Percentiles rank a stretch among this genome's conserved stretches.
phyloP scores from a whole-genome alignment of 805 yeast genomes.

The Ascoidea asiatica region DNA sequence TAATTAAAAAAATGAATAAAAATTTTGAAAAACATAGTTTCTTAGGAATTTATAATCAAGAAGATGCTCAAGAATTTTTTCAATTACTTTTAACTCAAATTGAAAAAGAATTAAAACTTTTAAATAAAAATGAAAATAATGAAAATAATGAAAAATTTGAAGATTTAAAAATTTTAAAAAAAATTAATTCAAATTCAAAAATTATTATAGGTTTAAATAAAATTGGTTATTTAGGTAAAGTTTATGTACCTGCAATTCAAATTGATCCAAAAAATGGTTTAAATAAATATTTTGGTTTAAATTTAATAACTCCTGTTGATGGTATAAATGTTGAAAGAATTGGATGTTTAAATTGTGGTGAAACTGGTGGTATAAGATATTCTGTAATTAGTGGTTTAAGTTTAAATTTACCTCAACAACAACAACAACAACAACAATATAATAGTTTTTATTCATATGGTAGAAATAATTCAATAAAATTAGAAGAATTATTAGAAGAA shows the following conservation, averaged over 20 bases:
- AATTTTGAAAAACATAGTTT: slow-evolving; percentile 70
- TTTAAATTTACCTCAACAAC: slow-evolving; percentile 45
- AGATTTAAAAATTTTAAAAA: slow-evolving; percentile 13
- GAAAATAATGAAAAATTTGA: slow-evolving; percentile 15
- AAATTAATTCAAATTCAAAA: slow-evolving; percentile 13
- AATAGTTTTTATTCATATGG: slow-evolving; percentile 20
- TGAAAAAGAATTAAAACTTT: slow-evolving; percentile 38
- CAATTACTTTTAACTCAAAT: slow-evolving; percentile 60
- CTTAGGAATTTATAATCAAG: slow-evolving; percentile 71
- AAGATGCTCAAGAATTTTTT: slow-evolving; percentile 94
- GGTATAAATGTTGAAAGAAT: slow-evolving; percentile 82
- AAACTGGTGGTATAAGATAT: slow-evolving; percentile 81
- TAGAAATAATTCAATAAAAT: slow-evolving; percentile 14
- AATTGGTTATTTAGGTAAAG: slow-evolving; percentile 47
- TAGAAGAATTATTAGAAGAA: slow-evolving; percentile 42
- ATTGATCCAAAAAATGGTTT: slow-evolving; percentile 47
- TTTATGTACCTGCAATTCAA: slow-evolving; percentile 60
- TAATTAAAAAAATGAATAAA: slow-evolving; percentile 58
- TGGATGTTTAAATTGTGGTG: slow-evolving; percentile 86
- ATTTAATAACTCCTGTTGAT: slow-evolving; percentile 78
- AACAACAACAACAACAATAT: slow-evolving; percentile 25
- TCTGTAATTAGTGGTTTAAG: slow-evolving; percentile 67
- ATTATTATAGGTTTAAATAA: slow-evolving; percentile 23
- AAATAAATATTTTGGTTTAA: slow-evolving; percentile 34
- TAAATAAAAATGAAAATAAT: slow-evolving; percentile 14